A percentile compares a stretch with the other conserved stretches of the same genome.
Evolutionary conservation across 2,329 filamentous ascomycete species (phyloP).

Genomic region (Raffaelea deltoideospora): DNA sequence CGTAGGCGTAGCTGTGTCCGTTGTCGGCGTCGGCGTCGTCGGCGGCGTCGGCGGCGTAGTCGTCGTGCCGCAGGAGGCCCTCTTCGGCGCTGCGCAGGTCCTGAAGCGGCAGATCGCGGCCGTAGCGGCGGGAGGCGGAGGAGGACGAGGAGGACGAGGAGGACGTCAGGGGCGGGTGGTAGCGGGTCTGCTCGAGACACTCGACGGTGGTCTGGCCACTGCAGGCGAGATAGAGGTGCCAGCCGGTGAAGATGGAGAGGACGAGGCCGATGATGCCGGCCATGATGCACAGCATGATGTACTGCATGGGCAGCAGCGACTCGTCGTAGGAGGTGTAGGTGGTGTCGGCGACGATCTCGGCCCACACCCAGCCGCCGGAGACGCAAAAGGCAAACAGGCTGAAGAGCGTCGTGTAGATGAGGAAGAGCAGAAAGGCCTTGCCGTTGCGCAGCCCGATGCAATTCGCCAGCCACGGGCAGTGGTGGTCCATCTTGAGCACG

Average conservation of each 20-base stretch:
- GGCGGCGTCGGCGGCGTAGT: constrained; percentile 1
- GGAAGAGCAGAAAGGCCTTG: constrained; percentile 86
- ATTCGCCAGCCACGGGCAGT: constrained; percentile 94
- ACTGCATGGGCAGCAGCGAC: constrained; percentile 73
- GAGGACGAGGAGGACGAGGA: constrained; percentile 16
- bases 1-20: neutral
- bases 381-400: constrained; percentile 70
- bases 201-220: constrained; percentile 88
- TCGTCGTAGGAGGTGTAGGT: constrained; percentile 48
- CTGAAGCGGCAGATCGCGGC: constrained; percentile 33
- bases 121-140: constrained; percentile 30
- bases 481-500: constrained; percentile 98
- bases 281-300: constrained; percentile 73
- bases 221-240: constrained; percentile 74
- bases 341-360: constrained; percentile 55
- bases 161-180: constrained; percentile 61
- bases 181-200: constrained; percentile 87
- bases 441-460: constrained; percentile 91
- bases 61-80: constrained; percentile 2
- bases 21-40: neutral
- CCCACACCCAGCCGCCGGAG: constrained; percentile 69
- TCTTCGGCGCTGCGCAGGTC: constrained; percentile 3
- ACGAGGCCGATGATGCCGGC: constrained; percentile 86
- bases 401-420: constrained; percentile 79
- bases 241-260: constrained; percentile 73